Evolutionary conservation across 345 rosid species (phyloP), one percentile per base, ranked within the genome.

Genomic region (Mangifera indica): DNA sequence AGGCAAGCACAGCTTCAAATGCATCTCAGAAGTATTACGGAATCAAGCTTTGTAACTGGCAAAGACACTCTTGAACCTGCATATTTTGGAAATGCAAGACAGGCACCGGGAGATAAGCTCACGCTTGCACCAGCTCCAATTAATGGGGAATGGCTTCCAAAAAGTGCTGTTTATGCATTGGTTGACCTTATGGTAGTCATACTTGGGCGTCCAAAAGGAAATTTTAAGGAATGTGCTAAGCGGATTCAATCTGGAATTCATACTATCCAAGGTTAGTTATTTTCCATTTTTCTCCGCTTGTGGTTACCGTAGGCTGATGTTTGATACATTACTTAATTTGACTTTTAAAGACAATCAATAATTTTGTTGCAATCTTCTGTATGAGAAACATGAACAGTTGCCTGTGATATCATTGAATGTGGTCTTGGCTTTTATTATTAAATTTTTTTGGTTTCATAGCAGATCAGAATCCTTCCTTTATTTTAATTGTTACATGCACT

Each of bases 91-190:
- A 89, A 80, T 72, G 61, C 80, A 34, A 84, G 79, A 67, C 80
- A 84, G 76, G 73, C 81, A 7, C 80, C 79, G 84, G 86, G 86
- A 58, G 95, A 92, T 78, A 89, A 79, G 84, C 89, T 95, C 75
- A 71, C 89, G 63, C 88, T 95, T 55, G 96, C 99, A 60, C 93
- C 91, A 32, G 80, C 89, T 74, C 99, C 98, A 26, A 82, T 95
- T 40, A 86, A 92, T 82, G 99, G 99, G 71, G 93, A 92, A 72
- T 95, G 97, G 99, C 82, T 95, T 49, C 99, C 98, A 9, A 91
- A 90, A 83, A 83, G 79, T 82, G 99, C 99, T 69, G 88, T 92
- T 34, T 84, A 81, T 83, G 93, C 97, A 42, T 86, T 95, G 70
- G 89, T 95, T 72, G 96, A 95, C 79, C 99, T 95, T 64, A 92